Conservation (phyloP, 192 early-diverging fungal genomes). For the Chytriomyces confervae region DNA sequence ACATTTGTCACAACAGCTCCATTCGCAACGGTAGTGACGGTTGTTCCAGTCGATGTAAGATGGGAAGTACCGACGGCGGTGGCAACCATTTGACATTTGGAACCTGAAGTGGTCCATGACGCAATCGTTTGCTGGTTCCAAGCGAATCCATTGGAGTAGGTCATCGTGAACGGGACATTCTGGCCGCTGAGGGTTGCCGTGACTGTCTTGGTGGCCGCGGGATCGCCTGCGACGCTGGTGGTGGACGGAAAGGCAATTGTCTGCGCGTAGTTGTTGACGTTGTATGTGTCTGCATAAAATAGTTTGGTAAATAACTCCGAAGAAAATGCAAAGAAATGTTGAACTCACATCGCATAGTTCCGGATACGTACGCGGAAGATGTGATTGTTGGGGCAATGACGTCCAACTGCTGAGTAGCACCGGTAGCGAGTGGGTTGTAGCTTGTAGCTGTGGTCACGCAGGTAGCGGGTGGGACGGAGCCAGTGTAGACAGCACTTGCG, state of each 20-base stretch:
- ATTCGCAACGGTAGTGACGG: neutral
- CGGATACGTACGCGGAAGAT: neutral
- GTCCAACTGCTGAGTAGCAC: neutral
- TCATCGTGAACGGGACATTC: neutral
- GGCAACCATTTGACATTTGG: neutral
- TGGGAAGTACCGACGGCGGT: neutral
- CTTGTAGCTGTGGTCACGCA: neutral
- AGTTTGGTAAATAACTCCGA: neutral
- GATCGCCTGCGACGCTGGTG: neutral
- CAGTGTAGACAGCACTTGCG: neutral
- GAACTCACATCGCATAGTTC: conserved; percentile 1
- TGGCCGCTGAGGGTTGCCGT: neutral
- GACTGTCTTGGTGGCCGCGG: neutral
- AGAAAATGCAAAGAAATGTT: neutral
- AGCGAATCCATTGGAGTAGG: neutral
- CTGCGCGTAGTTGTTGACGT: conserved; percentile 4
- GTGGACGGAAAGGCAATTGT: neutral
- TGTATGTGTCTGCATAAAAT: neutral
- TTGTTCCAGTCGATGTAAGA: neutral
- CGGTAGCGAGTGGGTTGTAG: neutral
- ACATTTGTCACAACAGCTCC: conserved; percentile 4
- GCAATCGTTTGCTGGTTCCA: conserved; percentile 6
- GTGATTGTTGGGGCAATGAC: neutral
- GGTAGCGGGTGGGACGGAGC: neutral
- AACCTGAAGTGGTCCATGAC: neutral